A percentile compares a stretch with the other conserved stretches of the same genome.
Conservation (phyloP, 768 basidiomycete species). For the Boletellus ananas region DNA sequence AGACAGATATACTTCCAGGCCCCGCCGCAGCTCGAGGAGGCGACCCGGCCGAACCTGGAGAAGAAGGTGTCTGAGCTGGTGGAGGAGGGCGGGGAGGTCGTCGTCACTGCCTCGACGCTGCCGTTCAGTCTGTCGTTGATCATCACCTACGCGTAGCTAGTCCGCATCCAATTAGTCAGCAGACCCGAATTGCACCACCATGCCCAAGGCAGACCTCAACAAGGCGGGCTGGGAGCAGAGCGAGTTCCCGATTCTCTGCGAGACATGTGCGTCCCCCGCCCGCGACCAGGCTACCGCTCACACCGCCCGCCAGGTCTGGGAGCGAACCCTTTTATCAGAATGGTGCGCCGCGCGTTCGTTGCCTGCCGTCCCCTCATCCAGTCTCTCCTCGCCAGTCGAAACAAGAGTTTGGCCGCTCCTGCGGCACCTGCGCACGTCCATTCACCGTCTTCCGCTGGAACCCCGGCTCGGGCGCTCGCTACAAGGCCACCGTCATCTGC, state of each 20-base stretch:
- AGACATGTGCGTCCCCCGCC: constrained; percentile 63
- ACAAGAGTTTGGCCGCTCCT: constrained; percentile 93
- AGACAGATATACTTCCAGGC: constrained; percentile 90
- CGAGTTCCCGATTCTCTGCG: constrained; percentile 91
- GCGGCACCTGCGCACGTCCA: constrained; percentile 95
- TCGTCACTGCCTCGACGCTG: constrained; percentile 82
- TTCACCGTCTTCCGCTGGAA: constrained; percentile 99
- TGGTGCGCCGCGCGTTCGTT: constrained; percentile 52
- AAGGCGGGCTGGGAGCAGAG: constrained; percentile 93
- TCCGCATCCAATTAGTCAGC: constrained; percentile 26
- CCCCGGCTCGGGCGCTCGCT: constrained; percentile 88
- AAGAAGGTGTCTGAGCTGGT: constrained; percentile 85
- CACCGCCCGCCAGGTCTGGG: constrained; percentile 59
- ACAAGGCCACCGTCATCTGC: constrained; percentile 96
- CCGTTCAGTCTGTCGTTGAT: constrained; percentile 81
- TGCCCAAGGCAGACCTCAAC: constrained; percentile 91
- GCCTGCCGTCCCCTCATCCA: constrained; percentile 2
- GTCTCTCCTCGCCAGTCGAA: constrained; percentile 76
- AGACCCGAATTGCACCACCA: constrained; percentile 20
- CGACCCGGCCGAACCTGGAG: constrained; percentile 86
- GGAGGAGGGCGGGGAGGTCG: constrained; percentile 69
- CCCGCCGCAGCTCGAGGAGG: constrained; percentile 85
- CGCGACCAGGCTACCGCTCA: constrained; percentile 1
- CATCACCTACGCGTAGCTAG: constrained; percentile 48
- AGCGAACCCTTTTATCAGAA: constrained; percentile 88